These are phyloP conservation scores for Penicillium cosmopolitanum DNA, from an alignment of 495 filamentous ascomycete genomes.

Conservation along the genomic window DNA sequence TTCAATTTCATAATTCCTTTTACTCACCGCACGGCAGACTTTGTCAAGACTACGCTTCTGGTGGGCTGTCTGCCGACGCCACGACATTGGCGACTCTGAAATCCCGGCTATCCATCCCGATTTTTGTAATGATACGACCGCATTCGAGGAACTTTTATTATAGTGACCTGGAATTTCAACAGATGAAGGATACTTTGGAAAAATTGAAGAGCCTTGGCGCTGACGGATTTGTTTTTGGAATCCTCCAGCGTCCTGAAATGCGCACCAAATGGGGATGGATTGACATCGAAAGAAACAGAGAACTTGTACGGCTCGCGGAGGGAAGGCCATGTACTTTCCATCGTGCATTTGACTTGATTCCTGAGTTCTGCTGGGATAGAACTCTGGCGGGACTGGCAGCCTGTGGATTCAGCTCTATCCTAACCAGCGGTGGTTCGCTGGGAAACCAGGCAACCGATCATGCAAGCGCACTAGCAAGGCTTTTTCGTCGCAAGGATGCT, in stretches of 20 bases:
- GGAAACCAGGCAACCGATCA: conserved; percentile 24
- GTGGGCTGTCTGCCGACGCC: conserved; percentile 28
- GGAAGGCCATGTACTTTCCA: conserved; percentile 57
- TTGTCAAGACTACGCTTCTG: conserved; percentile 39
- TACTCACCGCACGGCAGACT: conserved; percentile 20
- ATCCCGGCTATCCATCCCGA: conserved; percentile 39
- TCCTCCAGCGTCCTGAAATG: conserved; percentile 28
- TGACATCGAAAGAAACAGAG: conserved; percentile 39
- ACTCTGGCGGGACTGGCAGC: conserved; percentile 36
- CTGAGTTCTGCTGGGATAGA: conserved; percentile 28
- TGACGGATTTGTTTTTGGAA: conserved; percentile 56
- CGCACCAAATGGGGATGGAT: conserved; percentile 21
- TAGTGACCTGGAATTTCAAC: conserved; percentile 35
- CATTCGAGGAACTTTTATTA: conserved; percentile 47
- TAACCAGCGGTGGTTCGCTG: conserved; percentile 51
- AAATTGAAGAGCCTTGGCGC: conserved; percentile 37
- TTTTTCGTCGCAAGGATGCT: not conserved
- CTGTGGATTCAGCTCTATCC: conserved; percentile 49
- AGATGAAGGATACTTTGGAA: conserved; percentile 44
- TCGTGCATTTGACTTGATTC: conserved; percentile 53
- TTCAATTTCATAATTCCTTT: not conserved
- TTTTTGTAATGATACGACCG: conserved; percentile 57
- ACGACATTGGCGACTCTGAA: conserved; percentile 23
- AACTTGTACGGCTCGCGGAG: conserved; percentile 42
- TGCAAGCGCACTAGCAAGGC: conserved; percentile 14